These are phyloP conservation scores for Boletellus sp. DNA, from an alignment of 768 basidiomycete species.

Conservation along the genomic window DNA sequence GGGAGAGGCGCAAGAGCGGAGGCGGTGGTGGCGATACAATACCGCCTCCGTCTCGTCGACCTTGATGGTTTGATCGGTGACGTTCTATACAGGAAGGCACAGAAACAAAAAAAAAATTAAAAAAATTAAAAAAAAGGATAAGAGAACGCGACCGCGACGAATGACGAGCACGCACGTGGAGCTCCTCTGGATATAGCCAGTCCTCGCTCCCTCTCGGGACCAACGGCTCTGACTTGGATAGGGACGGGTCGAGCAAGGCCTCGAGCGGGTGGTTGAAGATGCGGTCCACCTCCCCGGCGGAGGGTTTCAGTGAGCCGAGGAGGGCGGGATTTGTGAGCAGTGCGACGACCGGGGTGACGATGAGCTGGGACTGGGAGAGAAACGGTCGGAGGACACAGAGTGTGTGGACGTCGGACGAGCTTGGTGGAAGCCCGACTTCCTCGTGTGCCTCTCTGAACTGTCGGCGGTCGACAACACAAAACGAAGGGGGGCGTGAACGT, in stretches of 20 bases:
- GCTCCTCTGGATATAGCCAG: conserved; percentile 76
- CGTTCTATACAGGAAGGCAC: no score
- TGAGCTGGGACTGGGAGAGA: conserved; percentile 59
- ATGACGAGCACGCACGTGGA: conserved; percentile 63
- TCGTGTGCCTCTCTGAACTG: conserved; percentile 84
- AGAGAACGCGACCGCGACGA: not conserved
- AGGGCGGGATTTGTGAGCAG: conserved; percentile 53
- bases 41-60: conserved; percentile 47
- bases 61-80: conserved; percentile 42
- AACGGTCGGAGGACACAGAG: conserved; percentile 64
- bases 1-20: conserved; percentile 72
- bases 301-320: conserved; percentile 50
- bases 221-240: conserved; percentile 42
- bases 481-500: no score
- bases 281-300: conserved; percentile 64
- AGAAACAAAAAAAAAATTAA: no score
- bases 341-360: conserved; percentile 80
- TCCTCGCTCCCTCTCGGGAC: conserved; percentile 58
- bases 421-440: conserved; percentile 69
- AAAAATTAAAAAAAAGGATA: not conserved
- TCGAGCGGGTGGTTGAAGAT: conserved; percentile 82
- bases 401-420: conserved; percentile 53
- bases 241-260: conserved; percentile 61
- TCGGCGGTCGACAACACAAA: not conserved
- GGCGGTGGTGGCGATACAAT: conserved; percentile 78